Percentiles rank a stretch among this genome's conserved stretches.
These are phyloP conservation scores for Luffa acutangula DNA, from an alignment of 306 rosid genomes.

Conservation along the genomic window DNA sequence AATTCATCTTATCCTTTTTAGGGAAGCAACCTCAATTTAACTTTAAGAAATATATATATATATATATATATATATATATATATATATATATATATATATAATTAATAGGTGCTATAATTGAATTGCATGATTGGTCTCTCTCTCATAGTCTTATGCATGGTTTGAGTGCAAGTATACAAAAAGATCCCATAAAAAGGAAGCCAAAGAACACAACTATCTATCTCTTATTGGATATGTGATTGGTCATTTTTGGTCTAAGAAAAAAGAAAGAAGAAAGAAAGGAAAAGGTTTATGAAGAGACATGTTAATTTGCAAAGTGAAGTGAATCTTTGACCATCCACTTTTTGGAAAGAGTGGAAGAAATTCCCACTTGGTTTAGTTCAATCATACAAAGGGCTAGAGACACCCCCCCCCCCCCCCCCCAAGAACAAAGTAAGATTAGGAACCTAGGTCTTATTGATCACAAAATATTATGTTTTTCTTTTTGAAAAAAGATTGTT, in stretches of 20 bases:
- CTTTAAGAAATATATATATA: no score
- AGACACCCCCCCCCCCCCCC: no score
- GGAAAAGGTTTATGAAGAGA: background rate
- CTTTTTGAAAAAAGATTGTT: no score
- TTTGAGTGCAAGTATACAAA: background rate
- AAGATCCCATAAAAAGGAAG: background rate
- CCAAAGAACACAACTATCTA: background rate
- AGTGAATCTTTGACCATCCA: slow-evolving; percentile 7
- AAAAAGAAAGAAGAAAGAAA: background rate
- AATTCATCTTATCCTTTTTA: background rate
- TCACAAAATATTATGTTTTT: no score
- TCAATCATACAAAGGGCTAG: background rate
- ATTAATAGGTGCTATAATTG: background rate
- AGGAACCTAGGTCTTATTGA: no score
- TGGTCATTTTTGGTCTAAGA: background rate
- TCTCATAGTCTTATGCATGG: background rate
- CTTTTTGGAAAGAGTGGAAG: background rate
- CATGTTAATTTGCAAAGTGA: background rate
- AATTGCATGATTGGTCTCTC: background rate
- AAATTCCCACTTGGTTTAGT: background rate
- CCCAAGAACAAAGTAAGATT: no score
- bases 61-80: no score
- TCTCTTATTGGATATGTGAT: background rate
- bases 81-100: no score
- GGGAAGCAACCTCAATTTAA: background rate